A percentile compares a stretch with the other conserved stretches of the same genome.
These are phyloP conservation scores for Eimeria praecox DNA, from an alignment of 169 alveolate genomes.

Conservation along the genomic window DNA sequence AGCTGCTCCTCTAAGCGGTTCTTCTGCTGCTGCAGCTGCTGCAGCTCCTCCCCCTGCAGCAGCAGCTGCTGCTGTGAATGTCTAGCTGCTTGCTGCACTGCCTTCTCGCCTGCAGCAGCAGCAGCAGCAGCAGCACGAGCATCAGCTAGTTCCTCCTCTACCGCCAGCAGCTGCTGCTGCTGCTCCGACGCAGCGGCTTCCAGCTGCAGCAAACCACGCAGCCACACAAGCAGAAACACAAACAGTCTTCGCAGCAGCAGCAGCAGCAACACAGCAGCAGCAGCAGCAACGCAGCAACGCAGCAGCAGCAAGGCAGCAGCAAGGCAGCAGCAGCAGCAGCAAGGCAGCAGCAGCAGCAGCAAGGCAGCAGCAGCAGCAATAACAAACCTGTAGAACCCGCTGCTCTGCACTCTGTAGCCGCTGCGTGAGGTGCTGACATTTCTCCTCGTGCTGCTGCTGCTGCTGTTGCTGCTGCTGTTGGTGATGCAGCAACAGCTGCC, in stretches of 20 bases:
- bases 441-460: constrained; percentile 61
- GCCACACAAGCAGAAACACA: not conserved
- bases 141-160: not conserved
- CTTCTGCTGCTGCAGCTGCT: constrained; percentile 17
- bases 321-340: constrained; percentile 15
- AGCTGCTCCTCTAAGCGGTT: constrained; percentile 19
- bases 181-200: constrained; percentile 22
- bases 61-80: constrained; percentile 40
- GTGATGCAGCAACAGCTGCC: constrained; percentile 45
- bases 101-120: not conserved
- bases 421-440: constrained; percentile 4
- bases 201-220: constrained; percentile 40
- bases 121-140: constrained; percentile 55
- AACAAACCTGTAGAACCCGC: not conserved
- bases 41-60: constrained; percentile 12
- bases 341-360: constrained; percentile 3
- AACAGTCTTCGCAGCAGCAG: not conserved
- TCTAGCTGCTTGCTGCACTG: constrained; percentile 15
- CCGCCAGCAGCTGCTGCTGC: constrained; percentile 1
- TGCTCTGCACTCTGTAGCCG: constrained; percentile 33
- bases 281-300: constrained; percentile 27
- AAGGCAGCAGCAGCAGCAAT: constrained; percentile 8
- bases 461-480: constrained; percentile 33
- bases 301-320: not conserved
- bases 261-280: not conserved